Evolutionary conservation across 1,284 basidiomycete genomes (phyloP), one percentile per base, ranked within the genome.

Genomic region (Cystobasidiaceae sp.): DNA sequence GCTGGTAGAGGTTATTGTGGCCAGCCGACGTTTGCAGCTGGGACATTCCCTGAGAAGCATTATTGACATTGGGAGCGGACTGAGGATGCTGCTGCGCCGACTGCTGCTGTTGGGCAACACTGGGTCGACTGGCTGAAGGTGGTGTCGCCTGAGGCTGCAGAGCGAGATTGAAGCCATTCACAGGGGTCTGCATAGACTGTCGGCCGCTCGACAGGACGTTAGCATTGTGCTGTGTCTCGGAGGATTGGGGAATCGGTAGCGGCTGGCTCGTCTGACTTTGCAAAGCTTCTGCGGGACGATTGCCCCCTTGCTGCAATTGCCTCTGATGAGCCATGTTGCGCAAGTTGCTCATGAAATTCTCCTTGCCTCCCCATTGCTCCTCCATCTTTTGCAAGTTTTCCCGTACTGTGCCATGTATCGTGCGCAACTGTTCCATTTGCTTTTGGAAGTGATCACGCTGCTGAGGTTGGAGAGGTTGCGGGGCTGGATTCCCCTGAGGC

Each of bases 331-430:
- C 61, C 17, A 55, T 39, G 17, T 39, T 51, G 19, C 48, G 32
- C 51, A 64, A n/a, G 49, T 56, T 49, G 19, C 21, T 23, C 17
- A 64, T 46, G 52, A 64, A 56, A 49, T 64, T 64, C n/a, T 64
- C 61, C 32, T 64, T 64, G 15, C 61, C 61, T 25, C 61, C 61
- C 39, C 48, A 56, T 23, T 34, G 28, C 32, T 45, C 34, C 50
- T 64, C 61, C 19, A 64, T 44, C n/a, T 34, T 56, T 25, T 23
- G 41, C 11, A 64, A 27, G n/a, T 32, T 64, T 30, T 55, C 51
- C 43, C 61, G 25, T 4, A 55, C 51, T 19, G 21, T 30, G 23
- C 39, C 51, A 27, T 54, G 39, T 27, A 46, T 41, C 19, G n/a
- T 56, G 4, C 52, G 33, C 43, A 50, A 21, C 25, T 56, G 39